Evolutionary conservation across 495 filamentous ascomycete genomes (phyloP).

Genomic region (Xylaria curta): DNA sequence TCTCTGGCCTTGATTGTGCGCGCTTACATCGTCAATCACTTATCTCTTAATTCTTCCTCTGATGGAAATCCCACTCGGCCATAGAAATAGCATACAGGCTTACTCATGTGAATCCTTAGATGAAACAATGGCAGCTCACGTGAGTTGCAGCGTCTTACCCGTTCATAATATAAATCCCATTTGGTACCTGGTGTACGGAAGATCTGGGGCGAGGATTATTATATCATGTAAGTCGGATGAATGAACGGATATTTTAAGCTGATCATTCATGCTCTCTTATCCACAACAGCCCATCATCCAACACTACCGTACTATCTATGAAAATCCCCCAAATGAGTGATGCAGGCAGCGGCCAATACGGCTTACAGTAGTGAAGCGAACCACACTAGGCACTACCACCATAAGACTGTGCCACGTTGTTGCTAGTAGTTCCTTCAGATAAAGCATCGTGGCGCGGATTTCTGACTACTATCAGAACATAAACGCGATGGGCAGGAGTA

Average conservation of each 20-base stretch:
- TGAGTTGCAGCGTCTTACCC: not conserved
- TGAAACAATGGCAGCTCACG: not conserved
- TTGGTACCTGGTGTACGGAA: not conserved
- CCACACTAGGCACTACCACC: not conserved
- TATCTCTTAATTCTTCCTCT: not conserved
- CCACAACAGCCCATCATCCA: not conserved
- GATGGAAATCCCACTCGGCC: not conserved
- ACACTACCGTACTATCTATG: not conserved
- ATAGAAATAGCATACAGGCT: not conserved
- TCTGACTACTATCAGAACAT: constrained; percentile 2
- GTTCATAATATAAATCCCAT: not conserved
- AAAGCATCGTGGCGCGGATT: not conserved
- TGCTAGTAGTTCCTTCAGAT: not conserved
- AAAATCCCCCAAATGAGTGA: constrained; percentile 4
- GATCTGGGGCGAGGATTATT: constrained; percentile 24
- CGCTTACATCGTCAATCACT: constrained; percentile 7
- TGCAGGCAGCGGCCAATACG: not conserved
- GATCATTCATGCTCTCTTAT: not conserved
- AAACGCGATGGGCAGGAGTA: not conserved
- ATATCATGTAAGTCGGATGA: constrained; percentile 16
- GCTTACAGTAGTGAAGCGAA: constrained; percentile 1
- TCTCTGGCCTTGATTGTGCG: not conserved
- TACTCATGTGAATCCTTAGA: not conserved
- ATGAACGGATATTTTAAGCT: constrained; percentile 17
- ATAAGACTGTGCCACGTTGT: constrained; percentile 2